phyloP scores from a whole-genome alignment of 345 rosid genomes.

The Citrus hindsii region DNA sequence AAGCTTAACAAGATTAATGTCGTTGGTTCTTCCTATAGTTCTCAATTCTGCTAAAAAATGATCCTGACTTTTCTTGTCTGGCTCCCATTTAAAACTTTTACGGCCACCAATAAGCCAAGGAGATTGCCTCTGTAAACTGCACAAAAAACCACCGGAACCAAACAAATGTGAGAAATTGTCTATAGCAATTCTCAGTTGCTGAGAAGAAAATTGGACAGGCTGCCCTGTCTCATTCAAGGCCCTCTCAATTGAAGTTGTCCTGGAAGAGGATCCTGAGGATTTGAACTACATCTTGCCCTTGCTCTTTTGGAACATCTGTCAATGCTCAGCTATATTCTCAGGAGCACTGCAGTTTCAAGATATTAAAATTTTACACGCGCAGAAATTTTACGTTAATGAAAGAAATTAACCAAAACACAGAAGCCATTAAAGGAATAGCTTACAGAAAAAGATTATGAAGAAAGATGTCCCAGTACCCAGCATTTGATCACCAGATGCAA shows the following conservation, averaged over 20 bases:
- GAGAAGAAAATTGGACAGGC: slow-evolving; percentile 12
- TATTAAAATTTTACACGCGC: not conserved
- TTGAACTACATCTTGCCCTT: not conserved
- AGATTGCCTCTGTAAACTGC: slow-evolving; percentile 18
- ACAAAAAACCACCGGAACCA: slow-evolving; percentile 17
- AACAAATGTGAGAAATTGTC: slow-evolving; percentile 3
- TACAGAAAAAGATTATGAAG: not conserved
- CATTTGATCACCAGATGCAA: not conserved
- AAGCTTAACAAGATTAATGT: slow-evolving; percentile 11
- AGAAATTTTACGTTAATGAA: not conserved
- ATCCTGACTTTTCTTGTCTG: slow-evolving; percentile 6
- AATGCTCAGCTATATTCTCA: not conserved
- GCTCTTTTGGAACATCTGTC: not conserved
- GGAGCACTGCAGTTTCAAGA: not conserved
- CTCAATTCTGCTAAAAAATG: slow-evolving; percentile 22
- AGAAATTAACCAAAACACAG: not conserved
- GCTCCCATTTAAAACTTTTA: slow-evolving; percentile 5
- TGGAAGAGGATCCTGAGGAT: not conserved
- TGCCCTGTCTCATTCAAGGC: slow-evolving; percentile 1
- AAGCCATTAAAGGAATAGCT: not conserved
- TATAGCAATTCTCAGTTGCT: not conserved
- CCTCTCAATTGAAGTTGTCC: not conserved
- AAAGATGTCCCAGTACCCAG: not conserved
- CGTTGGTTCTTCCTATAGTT: slow-evolving; percentile 17
- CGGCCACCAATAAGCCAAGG: slow-evolving; percentile 7